Evolutionary conservation across 169 alveolate genomes (phyloP).

Genomic region (Plasmodium gallinaceum): DNA sequence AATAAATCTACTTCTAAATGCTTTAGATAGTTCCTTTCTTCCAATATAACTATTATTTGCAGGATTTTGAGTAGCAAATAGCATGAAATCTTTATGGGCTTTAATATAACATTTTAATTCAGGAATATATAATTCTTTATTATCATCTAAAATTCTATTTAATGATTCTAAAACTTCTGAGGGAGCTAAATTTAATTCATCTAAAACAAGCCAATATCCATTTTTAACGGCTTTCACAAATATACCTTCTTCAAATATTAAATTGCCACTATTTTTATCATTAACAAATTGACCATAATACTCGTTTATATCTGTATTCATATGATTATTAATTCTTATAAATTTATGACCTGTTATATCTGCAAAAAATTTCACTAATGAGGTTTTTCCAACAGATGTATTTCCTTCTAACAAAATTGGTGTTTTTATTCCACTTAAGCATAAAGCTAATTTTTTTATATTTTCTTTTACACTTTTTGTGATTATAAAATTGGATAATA

Average conservation of each 20-base stretch:
- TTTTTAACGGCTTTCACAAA: slow-evolving; percentile 97
- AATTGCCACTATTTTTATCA: slow-evolving; percentile 90
- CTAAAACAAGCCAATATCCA: slow-evolving; percentile 99
- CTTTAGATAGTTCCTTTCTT: slow-evolving; percentile 97
- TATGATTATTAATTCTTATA: slow-evolving; percentile 98
- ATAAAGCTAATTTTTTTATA: slow-evolving; percentile 92
- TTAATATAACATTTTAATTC: slow-evolving; percentile 96
- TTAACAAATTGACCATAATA: slow-evolving; percentile 98
- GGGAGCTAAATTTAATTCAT: slow-evolving; percentile 99
- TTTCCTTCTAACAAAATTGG: slow-evolving; percentile 99
- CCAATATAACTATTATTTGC: slow-evolving; percentile 98
- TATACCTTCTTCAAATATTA: slow-evolving; percentile 98
- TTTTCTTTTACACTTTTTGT: slow-evolving; percentile 92
- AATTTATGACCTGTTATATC: slow-evolving; percentile 95
- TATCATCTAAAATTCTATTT: slow-evolving; percentile 99
- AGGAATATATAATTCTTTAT: slow-evolving; percentile 97
- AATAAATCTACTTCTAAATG: slow-evolving; percentile 98
- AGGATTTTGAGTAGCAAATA: slow-evolving; percentile 99
- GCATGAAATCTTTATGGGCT: slow-evolving; percentile 98
- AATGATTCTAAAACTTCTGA: slow-evolving; percentile 98
- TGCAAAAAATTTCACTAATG: slow-evolving; percentile 96
- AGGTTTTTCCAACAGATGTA: slow-evolving; percentile 99
- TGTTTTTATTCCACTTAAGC: slow-evolving; percentile 94
- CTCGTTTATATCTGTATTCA: slow-evolving; percentile 99
- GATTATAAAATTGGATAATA: slow-evolving; percentile 88